phyloP scores from a whole-genome alignment of 352 stramenopile genomes.

The Phytophthora agathidicida region DNA sequence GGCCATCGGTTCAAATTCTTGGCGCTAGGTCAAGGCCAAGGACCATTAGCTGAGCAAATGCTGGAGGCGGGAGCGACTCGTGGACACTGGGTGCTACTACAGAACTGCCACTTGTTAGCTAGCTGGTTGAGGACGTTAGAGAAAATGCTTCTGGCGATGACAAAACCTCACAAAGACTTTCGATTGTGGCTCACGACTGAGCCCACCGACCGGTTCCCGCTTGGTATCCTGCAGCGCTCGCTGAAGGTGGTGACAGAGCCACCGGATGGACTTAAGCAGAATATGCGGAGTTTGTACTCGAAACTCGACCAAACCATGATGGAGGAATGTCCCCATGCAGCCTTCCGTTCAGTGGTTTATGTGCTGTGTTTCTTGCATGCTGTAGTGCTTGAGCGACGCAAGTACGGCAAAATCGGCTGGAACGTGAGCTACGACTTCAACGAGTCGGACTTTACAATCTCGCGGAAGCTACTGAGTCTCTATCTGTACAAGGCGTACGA shows the following conservation, averaged over 20 bases:
- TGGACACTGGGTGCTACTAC: conserved; percentile 92
- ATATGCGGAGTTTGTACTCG: conserved; percentile 94
- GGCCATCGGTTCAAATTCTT: conserved; percentile 94
- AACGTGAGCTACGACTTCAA: conserved; percentile 98
- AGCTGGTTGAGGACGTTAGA: conserved; percentile 94
- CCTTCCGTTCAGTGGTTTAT: conserved; percentile 94
- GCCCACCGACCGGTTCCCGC: conserved; percentile 94
- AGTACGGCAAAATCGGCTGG: conserved; percentile 98
- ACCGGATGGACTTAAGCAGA: conserved; percentile 95
- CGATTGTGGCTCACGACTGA: conserved; percentile 96
- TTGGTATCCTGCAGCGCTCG: conserved; percentile 94
- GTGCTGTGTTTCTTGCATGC: conserved; percentile 96
- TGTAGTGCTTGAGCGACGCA: conserved; percentile 94
- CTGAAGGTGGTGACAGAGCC: conserved; percentile 97
- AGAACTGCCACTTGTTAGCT: conserved; percentile 96
- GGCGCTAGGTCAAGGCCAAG: conserved; percentile 95
- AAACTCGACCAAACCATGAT: conserved; percentile 92
- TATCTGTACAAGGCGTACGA: conserved; percentile 95
- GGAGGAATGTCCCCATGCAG: conserved; percentile 93
- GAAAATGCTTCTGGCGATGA: conserved; percentile 92
- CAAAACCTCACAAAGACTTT: conserved; percentile 95
- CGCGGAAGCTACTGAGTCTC: conserved; percentile 87
- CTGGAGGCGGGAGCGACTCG: conserved; percentile 88
- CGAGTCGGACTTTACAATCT: conserved; percentile 96
- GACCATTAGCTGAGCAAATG: conserved; percentile 93